Conservation (phyloP, 345 rosid species). For the Anacardium occidentale region DNA sequence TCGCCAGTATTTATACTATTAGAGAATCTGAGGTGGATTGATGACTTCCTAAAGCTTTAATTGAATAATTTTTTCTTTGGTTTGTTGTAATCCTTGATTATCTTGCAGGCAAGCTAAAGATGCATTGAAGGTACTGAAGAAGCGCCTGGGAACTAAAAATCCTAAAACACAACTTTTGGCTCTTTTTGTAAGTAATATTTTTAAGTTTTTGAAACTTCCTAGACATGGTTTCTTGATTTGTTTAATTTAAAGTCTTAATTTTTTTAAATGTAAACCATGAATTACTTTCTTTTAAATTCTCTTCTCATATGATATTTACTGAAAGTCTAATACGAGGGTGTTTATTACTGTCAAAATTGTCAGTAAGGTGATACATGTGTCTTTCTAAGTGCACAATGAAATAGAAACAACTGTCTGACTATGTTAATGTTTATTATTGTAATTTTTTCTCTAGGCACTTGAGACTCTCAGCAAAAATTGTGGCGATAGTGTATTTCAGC, state of each 20-base stretch:
- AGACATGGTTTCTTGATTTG: slow-evolving; percentile 5
- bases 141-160: slow-evolving; percentile 79
- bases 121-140: slow-evolving; percentile 85
- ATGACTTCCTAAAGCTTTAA: neutral
- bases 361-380: neutral
- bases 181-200: slow-evolving; percentile 62
- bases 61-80: neutral
- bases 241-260: neutral
- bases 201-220: slow-evolving; percentile 6
- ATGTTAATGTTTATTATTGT: neutral
- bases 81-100: slow-evolving; percentile 18
- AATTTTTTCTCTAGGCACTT: slow-evolving; percentile 56
- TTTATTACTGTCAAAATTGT: neutral
- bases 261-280: neutral
- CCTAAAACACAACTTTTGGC: slow-evolving; percentile 88
- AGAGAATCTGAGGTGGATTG: slow-evolving; percentile 8
- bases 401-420: slow-evolving; percentile 4
- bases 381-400: neutral
- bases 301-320: neutral
- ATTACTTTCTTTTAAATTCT: neutral
- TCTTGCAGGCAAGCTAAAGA: slow-evolving; percentile 82
- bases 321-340: neutral
- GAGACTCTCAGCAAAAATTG: slow-evolving; percentile 96
- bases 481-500: slow-evolving; percentile 81
- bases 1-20: neutral